Base-by-base conservation (phyloP, 352 stramenopile species). In the Pilasporangium apinafurcum region DNA sequence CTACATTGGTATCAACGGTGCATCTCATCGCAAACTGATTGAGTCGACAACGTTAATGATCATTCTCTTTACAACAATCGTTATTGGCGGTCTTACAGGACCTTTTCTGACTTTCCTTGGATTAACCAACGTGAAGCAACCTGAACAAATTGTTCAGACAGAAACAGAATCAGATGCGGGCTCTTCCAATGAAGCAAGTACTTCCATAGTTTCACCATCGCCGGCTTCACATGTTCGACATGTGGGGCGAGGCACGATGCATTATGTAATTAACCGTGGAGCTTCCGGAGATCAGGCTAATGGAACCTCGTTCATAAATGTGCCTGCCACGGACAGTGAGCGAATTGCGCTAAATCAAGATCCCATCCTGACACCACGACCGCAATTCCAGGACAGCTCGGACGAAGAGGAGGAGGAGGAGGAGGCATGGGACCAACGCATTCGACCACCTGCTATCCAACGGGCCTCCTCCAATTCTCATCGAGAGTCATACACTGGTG, bases 11-110 rank as follows among this genome's bases (percentile, higher is more conserved):
- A 53, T 83, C 32, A 46, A 83, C 32, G 73, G 78, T 18, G 54
- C 48, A 12, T 89, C 75, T 6, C 81, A 93, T 43, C 77, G 74
- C 17, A 84, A 84, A 34, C 56, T 93, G 4, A 85, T 93, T 31
- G 81, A 91, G 44, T 91, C 78, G 18, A 93, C 81, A n/a, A 91
- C 81, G 42, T 55, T 93, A 32, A 83, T 91, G 59, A 76, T 93
- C 32, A 82, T 93, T 24, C 69, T 93, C 6, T 90, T 93, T 43
- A 93, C 81, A 16, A 93, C 81, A 7, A 81, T 93, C 32, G 68
- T 88, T 18, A 68, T 92, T 27, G 81, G 81, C 4, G 81, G 77
- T 7, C 59, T 92, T 30, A 90, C 74, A 8, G 81, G 81, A 4
- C 81, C 81, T 14, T 56, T 92, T 32, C 55, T 92, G 12, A 62